Evolutionary conservation across 2,329 filamentous ascomycete species (phyloP), one percentile per base, ranked within the genome.

Genomic region (Endoconidiophora laricicola): DNA sequence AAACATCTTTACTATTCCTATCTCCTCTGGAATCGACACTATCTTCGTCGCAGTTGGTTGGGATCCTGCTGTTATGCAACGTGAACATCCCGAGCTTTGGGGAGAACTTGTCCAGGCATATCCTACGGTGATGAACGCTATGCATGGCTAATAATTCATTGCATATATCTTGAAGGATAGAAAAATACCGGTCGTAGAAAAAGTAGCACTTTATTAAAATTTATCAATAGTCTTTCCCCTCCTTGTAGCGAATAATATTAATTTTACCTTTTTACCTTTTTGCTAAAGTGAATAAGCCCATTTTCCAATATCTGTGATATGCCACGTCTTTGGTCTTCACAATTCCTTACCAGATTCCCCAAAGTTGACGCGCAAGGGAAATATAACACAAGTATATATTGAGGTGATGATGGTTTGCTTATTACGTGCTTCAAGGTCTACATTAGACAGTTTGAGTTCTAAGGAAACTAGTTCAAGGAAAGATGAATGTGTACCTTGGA

Each of bases 21-120:
- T 96, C 51, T 81, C 81, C 55, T 88, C 81, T 58, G 90, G 90
- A n/a, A 78, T 94, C 55, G 84, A 94, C 57, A 93, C 88, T 0
- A 84, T 94, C 54, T 95, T 95, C 58, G 86, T 94, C 0, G 87
- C 86, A 0, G 68, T 73, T 43, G 77, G 76, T 0, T 81, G 78
- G 72, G 76, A 81, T 45, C 78, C 78, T 0, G 73, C 83, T 59
- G 83, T 90, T 6, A 68, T 94, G 68, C 81, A 86, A 61, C 70
- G 76, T 40, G 80, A 91, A 51, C 88, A 94, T 63, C 78, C 80
- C 0, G 86, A 93, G 54, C 66, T 96, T 44, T 95, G 90, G 63
- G 68, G 78, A 14, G 73, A 77, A 54, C 82, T 96, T 78, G 71
- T 94, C 1, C 67, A 72, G 47, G 79, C 94, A 12, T 95, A 94